phyloP scores from a whole-genome alignment of 176 grass and related monocot species.

The Ampelocalamus luodianensis region DNA sequence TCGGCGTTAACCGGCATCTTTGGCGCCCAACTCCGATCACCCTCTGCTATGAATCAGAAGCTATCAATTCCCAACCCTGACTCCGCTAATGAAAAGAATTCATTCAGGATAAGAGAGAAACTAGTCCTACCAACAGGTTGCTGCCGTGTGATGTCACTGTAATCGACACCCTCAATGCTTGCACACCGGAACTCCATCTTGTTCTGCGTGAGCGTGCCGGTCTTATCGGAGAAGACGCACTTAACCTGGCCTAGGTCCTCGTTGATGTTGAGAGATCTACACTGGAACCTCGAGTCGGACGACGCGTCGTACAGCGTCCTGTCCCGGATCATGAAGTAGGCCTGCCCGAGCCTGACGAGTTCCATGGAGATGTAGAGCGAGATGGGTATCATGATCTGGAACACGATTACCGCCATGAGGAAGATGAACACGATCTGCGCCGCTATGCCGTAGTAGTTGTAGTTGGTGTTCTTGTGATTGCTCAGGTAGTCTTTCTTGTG shows the following conservation, averaged over 20 bases:
- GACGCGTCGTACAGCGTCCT: slow-evolving; percentile 60
- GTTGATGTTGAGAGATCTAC: slow-evolving; percentile 89
- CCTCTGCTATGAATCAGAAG: slow-evolving; percentile 40
- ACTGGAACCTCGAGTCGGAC: slow-evolving; percentile 79
- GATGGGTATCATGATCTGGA: slow-evolving; percentile 96
- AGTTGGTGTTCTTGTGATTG: slow-evolving; percentile 48
- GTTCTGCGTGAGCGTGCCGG: slow-evolving; percentile 89
- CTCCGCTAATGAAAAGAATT: slow-evolving; percentile 25
- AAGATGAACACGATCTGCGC: slow-evolving; percentile 77
- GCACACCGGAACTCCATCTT: slow-evolving; percentile 90
- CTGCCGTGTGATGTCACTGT: slow-evolving; percentile 48
- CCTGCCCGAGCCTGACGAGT: slow-evolving; percentile 83
- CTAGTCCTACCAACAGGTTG: slow-evolving; percentile 54
- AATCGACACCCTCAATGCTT: slow-evolving; percentile 71
- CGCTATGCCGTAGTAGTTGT: slow-evolving; percentile 84
- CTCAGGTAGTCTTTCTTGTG: slow-evolving; percentile 70
- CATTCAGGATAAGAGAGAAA: slow-evolving; percentile 34
- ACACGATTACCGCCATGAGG: slow-evolving; percentile 96
- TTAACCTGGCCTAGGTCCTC: slow-evolving; percentile 95
- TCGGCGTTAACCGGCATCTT: slow-evolving; percentile 72
- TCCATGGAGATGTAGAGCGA: slow-evolving; percentile 98
- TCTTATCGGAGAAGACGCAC: slow-evolving; percentile 94
- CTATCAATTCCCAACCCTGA: slow-evolving; percentile 27
- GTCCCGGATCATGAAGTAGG: slow-evolving; percentile 92
- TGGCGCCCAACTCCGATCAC: slow-evolving; percentile 55